Evolutionary conservation across 2,329 filamentous ascomycete species (phyloP), one percentile per base, ranked within the genome.

Genomic region (Cladosporium velox): DNA sequence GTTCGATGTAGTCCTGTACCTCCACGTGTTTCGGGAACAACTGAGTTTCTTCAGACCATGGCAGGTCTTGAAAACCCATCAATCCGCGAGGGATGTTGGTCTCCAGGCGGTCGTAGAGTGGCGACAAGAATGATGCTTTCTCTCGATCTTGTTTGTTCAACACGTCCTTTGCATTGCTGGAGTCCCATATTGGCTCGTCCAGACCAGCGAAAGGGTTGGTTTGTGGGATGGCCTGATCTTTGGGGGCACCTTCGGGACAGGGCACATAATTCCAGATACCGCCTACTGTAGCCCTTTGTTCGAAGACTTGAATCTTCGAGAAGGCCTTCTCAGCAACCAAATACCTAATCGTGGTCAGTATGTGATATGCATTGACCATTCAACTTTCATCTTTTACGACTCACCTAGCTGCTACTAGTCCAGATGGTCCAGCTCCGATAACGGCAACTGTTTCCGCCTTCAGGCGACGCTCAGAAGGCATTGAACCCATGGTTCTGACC

Each of bases 181-280:
- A 69, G 18, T 77, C 74, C 80, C 83, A 86, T 66, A 88, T 77
- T 5, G 91, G 90, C 65, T 85, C 82, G 69, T 93, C 90, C 0
- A 85, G 82, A 28, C 86, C 84, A 54, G 84, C 83, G 72, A 86
- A 73, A 2, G 85, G 85, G 30, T 86, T 85, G n/a, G 87, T 87
- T 74, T 93, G 90, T 8, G 93, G 92, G 44, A 94, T 72, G 1
- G 72, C 69, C 55, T 81, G 77, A 12, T 74, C 72, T 54, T 77
- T 77, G 71, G 84, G 71, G 74, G 84, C 67, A 74, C 80, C 70
- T 71, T 84, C 68, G 75, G 82, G 73, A 47, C 66, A 68, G 1
- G 82, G 80, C 68, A 85, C 88, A 77, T 96, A 93, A 73, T 92
- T 90, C 94, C 94, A 98, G 11, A 95, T 87, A 2, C 95, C 94